Base-by-base conservation (phyloP, 2,329 filamentous ascomycete species). In the Arthrobotrys sinensis region DNA sequence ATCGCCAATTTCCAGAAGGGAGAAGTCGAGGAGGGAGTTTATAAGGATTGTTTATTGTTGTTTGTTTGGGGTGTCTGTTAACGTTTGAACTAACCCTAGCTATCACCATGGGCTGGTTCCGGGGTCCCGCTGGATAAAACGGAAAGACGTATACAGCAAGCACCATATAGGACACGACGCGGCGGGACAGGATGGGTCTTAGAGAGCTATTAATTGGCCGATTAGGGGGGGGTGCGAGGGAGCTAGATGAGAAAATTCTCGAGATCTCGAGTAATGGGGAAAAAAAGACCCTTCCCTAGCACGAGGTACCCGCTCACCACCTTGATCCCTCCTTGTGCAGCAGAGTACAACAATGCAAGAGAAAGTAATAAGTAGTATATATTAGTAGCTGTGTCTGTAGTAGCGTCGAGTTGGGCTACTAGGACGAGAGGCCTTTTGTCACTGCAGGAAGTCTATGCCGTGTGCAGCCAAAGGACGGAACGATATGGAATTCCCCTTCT, bases 401-500 rank as follows among this genome's bases (percentile, higher is more conserved):
- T 60, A 48, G 40, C 24, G 62, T 71, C 43, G 45, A 72, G 60
- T 67, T 36, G 62, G 24, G 62, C 50, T 70, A 50, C 65, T 60
- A 32, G 40, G 57, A 70, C 40, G 34, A 66, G 53, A 50, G 45
- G 21, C 50, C 62, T 71, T 71, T 68, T 53, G 60, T 55, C 65
- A 57, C 66, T 77, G 73, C 66, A 69, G 71, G 64, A 76, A 64
- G 62, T 68, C 67, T 78, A 71, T 78, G 75, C 75, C 75, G 75
- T 69, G 67, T 70, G 75, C 75, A 78, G 75, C 75, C 60, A 72
- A 65, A 67, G 36, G 46, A 72, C 75, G 75, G 75, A 72, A 72
- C 50, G 63, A 63, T 64, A 46, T 78, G 67, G 75, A 78, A 72
- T 72, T 66, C 65, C 67, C 67, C 62, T 62, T 57, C 43, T 65